These are phyloP conservation scores for Lepiota brunneoincarnata DNA, from an alignment of 768 basidiomycete species.

Conservation along the genomic window DNA sequence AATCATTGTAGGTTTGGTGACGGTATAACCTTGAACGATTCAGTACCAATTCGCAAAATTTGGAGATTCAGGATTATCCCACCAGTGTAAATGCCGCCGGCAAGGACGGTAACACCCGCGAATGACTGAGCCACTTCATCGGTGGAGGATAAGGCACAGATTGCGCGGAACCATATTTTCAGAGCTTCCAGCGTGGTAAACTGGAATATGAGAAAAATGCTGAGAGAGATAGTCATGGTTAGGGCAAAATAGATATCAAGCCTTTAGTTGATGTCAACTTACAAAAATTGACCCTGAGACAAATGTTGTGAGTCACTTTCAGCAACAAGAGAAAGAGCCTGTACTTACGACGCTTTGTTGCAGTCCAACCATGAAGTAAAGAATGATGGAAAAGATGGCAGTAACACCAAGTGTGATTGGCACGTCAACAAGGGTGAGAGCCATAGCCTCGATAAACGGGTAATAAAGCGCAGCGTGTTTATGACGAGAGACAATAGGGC, in stretches of 20 bases:
- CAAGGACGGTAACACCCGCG: constrained; percentile 39
- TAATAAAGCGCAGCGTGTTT: constrained; percentile 58
- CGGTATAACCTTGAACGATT: too few relatives aligned
- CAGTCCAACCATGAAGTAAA: constrained; percentile 64
- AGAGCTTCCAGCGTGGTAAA: constrained; percentile 59
- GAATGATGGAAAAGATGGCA: constrained; percentile 40
- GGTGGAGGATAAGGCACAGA: constrained; percentile 58
- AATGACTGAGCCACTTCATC: constrained; percentile 63
- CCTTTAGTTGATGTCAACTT: too few relatives aligned
- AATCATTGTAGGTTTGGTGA: constrained; percentile 62
- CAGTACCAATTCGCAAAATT: too few relatives aligned
- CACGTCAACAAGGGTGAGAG: constrained; percentile 59
- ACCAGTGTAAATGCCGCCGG: constrained; percentile 28
- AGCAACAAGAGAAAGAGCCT: too few relatives aligned
- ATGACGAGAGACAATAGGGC: constrained; percentile 59
- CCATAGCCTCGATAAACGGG: constrained; percentile 38
- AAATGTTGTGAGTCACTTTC: too few relatives aligned
- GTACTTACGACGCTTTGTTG: constrained; percentile 51
- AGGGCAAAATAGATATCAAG: too few relatives aligned
- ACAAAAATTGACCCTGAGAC: constrained; percentile 86
- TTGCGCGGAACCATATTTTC: constrained; percentile 72
- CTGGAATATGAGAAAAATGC: constrained; percentile 60
- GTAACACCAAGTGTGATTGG: constrained; percentile 52
- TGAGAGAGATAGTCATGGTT: too few relatives aligned
- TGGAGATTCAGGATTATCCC: too few relatives aligned